phyloP scores from a whole-genome alignment of 176 grass and related monocot genomes.

The Hordeum marinum region DNA sequence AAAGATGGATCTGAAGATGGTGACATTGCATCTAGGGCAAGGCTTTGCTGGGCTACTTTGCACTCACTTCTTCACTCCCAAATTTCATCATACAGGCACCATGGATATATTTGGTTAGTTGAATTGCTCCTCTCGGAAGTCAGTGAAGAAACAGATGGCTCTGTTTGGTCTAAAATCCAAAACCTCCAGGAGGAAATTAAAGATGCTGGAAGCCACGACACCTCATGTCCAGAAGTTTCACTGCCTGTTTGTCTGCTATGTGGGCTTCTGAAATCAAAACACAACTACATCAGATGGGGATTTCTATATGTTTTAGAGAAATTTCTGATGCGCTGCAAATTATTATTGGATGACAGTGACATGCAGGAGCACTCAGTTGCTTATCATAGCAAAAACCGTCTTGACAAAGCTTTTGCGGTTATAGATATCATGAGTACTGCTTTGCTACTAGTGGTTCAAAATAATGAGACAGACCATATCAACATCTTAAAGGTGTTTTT shows the following conservation, averaged over 20 bases:
- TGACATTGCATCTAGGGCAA: conserved; percentile 54
- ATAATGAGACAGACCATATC: conserved; percentile 94
- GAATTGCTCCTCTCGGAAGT: conserved; percentile 96
- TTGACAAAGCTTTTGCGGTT: conserved; percentile 80
- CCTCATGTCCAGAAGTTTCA: conserved; percentile 65
- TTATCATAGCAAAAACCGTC: conserved; percentile 44
- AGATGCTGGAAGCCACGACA: conserved; percentile 76
- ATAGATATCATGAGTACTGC: conserved; percentile 94
- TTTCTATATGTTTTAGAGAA: conserved; percentile 90
- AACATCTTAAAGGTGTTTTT: conserved; percentile 94
- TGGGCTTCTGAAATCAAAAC: conserved; percentile 92
- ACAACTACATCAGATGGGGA: conserved; percentile 95
- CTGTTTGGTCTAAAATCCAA: conserved; percentile 82
- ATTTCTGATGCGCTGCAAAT: conserved; percentile 92
- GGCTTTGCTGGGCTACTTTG: conserved; percentile 78
- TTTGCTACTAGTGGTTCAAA: conserved; percentile 83
- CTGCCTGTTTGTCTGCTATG: conserved; percentile 81
- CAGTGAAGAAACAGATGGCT: conserved; percentile 58
- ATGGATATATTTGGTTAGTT: conserved; percentile 98
- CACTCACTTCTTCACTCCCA: conserved; percentile 90
- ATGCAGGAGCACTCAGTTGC: conserved; percentile 38
- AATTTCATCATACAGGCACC: conserved; percentile 78
- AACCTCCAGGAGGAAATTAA: conserved; percentile 80
- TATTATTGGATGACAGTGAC: conserved; percentile 93
- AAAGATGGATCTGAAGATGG: conserved; percentile 64